Evolutionary conservation across 306 rosid genomes (phyloP).

Genomic region (Rosa lucieae): DNA sequence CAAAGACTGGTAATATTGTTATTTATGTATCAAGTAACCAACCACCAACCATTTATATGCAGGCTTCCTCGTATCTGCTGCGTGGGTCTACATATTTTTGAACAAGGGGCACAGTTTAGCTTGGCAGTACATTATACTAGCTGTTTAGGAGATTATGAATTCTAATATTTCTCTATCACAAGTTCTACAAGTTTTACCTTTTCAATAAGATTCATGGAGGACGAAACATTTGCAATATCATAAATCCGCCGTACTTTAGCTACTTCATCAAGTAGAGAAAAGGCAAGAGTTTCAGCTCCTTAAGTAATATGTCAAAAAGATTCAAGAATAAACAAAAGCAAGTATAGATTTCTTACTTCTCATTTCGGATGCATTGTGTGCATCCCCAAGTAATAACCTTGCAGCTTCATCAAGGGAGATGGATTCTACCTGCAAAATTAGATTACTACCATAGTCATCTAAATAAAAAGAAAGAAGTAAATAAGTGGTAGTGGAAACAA

Average conservation of each 20-base stretch:
- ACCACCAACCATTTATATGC: constrained; percentile 66
- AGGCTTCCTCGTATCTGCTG: constrained; percentile 73
- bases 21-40: no score
- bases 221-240: constrained; percentile 88
- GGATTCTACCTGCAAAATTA: constrained; percentile 43
- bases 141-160: neutral
- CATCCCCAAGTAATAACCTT: constrained; percentile 82
- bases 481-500: neutral
- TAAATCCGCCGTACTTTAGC: constrained; percentile 95
- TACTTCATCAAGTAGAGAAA: constrained; percentile 38
- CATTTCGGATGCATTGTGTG: constrained; percentile 59
- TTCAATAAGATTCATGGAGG: constrained; percentile 85
- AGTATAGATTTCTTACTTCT: constrained; percentile 49
- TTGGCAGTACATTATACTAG: neutral
- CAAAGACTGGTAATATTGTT: no score
- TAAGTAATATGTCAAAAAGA: neutral
- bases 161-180: neutral
- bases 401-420: constrained; percentile 96
- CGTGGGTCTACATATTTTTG: constrained; percentile 62
- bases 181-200: constrained; percentile 43
- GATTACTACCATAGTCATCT: no score
- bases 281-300: constrained; percentile 8
- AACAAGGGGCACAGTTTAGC: constrained; percentile 1
- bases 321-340: constrained; percentile 9
- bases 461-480: neutral